phyloP scores from a whole-genome alignment of 352 stramenopile species.

The Phytopythium helicoides region DNA sequence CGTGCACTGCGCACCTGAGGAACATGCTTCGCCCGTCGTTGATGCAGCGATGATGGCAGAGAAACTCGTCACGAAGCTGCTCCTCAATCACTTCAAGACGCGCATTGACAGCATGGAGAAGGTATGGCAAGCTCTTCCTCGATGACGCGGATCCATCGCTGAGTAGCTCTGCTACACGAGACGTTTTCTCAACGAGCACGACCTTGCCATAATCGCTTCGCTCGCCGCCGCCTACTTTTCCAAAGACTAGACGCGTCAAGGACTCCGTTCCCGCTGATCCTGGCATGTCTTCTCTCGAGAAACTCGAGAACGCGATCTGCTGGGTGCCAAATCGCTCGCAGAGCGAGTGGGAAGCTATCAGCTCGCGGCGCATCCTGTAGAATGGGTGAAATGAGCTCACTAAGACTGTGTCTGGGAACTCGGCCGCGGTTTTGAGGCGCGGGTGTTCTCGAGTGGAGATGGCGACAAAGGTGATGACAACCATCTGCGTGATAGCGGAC shows the following conservation, averaged over 20 bases:
- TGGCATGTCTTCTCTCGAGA: constrained; percentile 6
- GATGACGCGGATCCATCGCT: background rate
- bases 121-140: constrained; percentile 21
- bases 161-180: constrained; percentile 22
- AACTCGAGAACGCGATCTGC: constrained; percentile 16
- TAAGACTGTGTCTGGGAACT: background rate
- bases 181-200: constrained; percentile 23
- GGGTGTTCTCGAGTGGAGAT: constrained; percentile 14
- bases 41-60: constrained; percentile 10
- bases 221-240: background rate
- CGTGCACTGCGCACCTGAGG: background rate
- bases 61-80: constrained; percentile 19
- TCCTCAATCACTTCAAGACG: constrained; percentile 9
- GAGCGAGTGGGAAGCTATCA: constrained; percentile 7
- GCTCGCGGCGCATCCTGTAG: constrained; percentile 33
- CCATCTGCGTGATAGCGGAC: constrained; percentile 16
- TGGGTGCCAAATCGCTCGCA: constrained; percentile 22
- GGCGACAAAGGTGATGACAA: constrained; percentile 33
- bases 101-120: constrained; percentile 13
- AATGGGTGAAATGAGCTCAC: constrained; percentile 65
- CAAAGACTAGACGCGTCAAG: constrained; percentile 26
- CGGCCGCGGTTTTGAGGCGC: background rate
- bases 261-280: background rate
- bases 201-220: background rate
- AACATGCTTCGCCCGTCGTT: background rate